Evolutionary conservation across 2,329 filamentous ascomycete species (phyloP).

Genomic region (Phymatotrichopsis omnivora): DNA sequence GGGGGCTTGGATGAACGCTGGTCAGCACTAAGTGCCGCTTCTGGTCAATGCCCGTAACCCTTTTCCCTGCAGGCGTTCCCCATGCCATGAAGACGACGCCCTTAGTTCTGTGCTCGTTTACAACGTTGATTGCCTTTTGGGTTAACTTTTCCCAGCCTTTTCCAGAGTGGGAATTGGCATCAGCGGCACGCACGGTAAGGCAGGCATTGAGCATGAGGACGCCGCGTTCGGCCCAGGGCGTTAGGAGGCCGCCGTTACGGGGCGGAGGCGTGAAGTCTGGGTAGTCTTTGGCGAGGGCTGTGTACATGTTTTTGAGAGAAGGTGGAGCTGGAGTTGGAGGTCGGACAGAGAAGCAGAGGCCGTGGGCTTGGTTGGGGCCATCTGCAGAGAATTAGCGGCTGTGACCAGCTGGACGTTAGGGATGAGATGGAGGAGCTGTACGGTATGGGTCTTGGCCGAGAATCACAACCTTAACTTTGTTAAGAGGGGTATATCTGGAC

Average conservation of each 20-base stretch:
- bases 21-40: conserved; percentile 71
- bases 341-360: conserved; percentile 88
- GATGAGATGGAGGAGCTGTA: conserved; percentile 4
- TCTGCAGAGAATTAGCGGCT: conserved; percentile 36
- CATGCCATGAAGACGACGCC: conserved; percentile 95
- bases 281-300: conserved; percentile 76
- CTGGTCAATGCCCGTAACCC: conserved; percentile 62
- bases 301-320: conserved; percentile 90
- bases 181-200: conserved; percentile 80
- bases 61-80: conserved; percentile 74
- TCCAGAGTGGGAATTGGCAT: conserved; percentile 74
- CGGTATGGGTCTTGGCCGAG: conserved; percentile 92
- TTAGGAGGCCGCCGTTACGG: conserved; percentile 70
- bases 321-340: conserved; percentile 81
- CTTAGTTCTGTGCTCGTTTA: conserved; percentile 61
- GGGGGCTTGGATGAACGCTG: conserved; percentile 84
- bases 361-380: conserved; percentile 89
- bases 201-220: conserved; percentile 92
- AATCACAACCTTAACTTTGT: conserved; percentile 83
- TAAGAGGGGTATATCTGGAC: conserved; percentile 86
- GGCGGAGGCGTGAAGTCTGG: conserved; percentile 65
- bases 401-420: neutral
- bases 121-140: conserved; percentile 78
- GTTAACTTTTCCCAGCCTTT: conserved; percentile 92
- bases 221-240: conserved; percentile 85